Evolutionary conservation across 2,329 filamentous ascomycete genomes (phyloP).

Genomic region (Passalora sequoiae): DNA sequence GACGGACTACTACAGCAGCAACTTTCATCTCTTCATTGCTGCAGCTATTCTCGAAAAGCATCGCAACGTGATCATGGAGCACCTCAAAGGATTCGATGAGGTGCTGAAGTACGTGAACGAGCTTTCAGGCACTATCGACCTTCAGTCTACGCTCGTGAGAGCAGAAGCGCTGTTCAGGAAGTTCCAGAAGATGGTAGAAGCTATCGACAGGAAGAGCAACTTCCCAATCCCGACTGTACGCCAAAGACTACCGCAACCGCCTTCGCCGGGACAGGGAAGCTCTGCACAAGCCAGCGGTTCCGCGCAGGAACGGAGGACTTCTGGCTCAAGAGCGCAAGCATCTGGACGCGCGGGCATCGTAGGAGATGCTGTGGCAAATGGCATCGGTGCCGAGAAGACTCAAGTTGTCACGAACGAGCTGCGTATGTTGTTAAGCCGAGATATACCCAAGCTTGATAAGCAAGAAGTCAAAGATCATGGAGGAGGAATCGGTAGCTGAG

Average conservation of each 20-base stretch:
- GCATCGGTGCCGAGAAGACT: conserved; percentile 33
- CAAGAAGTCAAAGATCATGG: conserved; percentile 43
- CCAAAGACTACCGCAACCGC: conserved; percentile 43
- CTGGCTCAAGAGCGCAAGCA: conserved; percentile 16
- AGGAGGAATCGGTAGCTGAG: conserved; percentile 7
- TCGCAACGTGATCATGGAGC: conserved; percentile 90
- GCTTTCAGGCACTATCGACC: conserved; percentile 85
- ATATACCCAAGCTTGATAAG: conserved; percentile 50
- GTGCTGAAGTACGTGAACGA: conserved; percentile 98
- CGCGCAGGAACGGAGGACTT: conserved; percentile 1
- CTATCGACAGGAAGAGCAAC: conserved; percentile 84
- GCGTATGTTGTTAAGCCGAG: conserved; percentile 55
- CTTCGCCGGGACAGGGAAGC: conserved; percentile 20
- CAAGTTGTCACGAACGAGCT: conserved; percentile 61
- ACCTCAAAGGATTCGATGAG: conserved; percentile 91
- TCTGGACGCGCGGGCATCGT: conserved; percentile 40
- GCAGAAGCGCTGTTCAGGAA: conserved; percentile 84
- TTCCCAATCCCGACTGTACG: conserved; percentile 58
- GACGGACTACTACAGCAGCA: conserved; percentile 85
- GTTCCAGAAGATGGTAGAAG: conserved; percentile 83
- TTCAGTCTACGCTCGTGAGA: conserved; percentile 76
- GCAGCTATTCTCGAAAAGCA: conserved; percentile 94
- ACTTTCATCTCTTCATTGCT: conserved; percentile 92
- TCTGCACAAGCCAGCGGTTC: conserved; percentile 16
- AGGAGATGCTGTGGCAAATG: conserved; percentile 25